Evolutionary conservation across 208 protist genomes (phyloP).

Genomic region (Trypanosoma congolense): DNA sequence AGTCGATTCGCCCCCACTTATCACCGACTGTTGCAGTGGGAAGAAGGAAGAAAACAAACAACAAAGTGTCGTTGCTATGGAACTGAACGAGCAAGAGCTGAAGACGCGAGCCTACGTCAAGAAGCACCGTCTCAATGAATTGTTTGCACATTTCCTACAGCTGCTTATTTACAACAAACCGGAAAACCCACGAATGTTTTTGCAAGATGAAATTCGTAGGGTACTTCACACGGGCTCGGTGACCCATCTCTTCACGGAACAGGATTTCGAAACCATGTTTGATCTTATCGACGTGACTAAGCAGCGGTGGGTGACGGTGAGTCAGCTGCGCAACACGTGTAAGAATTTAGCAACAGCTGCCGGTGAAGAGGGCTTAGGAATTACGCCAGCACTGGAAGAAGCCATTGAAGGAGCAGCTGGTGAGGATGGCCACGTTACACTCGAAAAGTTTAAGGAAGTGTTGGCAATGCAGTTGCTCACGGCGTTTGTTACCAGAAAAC

Average conservation of each 20-base stretch:
- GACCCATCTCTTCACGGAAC: constrained; percentile 75
- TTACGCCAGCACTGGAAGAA: constrained; percentile 46
- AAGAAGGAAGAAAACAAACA: not conserved
- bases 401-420: constrained; percentile 66
- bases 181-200: constrained; percentile 72
- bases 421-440: constrained; percentile 59
- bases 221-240: constrained; percentile 56
- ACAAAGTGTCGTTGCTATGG: not conserved
- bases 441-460: constrained; percentile 84
- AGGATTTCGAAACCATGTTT: constrained; percentile 91
- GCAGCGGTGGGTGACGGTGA: constrained; percentile 77
- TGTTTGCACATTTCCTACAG: constrained; percentile 86
- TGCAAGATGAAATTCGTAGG: constrained; percentile 64
- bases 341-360: constrained; percentile 69
- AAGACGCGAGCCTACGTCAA: constrained; percentile 66
- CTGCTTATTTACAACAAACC: constrained; percentile 82
- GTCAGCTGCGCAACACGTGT: constrained; percentile 84
- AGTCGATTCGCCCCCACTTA: no score
- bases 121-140: constrained; percentile 72
- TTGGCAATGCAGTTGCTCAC: constrained; percentile 60
- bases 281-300: constrained; percentile 87
- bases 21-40: no score
- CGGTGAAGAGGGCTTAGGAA: constrained; percentile 17
- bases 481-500: constrained; percentile 29
- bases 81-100: constrained; percentile 24